Base-by-base conservation (phyloP, 2,329 filamentous ascomycete species). In the Aureobasidium pullulans region DNA sequence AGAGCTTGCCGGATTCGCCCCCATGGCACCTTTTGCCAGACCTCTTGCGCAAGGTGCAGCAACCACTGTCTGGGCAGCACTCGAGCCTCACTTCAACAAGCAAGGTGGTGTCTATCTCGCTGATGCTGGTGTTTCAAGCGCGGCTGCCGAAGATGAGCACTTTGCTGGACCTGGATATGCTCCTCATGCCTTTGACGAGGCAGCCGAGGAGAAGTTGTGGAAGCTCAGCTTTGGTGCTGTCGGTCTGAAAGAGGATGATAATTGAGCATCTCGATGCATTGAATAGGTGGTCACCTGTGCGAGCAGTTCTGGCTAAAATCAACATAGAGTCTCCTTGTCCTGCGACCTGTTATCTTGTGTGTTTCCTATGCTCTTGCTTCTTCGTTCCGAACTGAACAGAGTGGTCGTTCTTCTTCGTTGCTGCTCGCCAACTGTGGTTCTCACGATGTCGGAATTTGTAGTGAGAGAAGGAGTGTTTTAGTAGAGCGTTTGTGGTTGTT, bases 11-110 rank as follows among this genome's bases (percentile, higher is more conserved):
- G 36, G 15, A 13, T 40, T 59, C 13, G 48, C 50, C 8, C 34
- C 37, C 46, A n/a, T 37, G n/a, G 53, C 40, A 31, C 39, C 32
- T n/a, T 52, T 59, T 13, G 43, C 32, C 1, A 61, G 58, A 44
- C 37, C 59, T 59, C 46, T 70, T 1, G 70, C 68, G n/a, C 79
- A 81, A 63, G 80, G 79, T 4, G 79, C 79, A 11, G 77, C 79
- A 0, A 81, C 79, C 11, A 71, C 71, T 5, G 71, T 79, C 1
- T 78, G 72, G 71, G 78, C 76, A 1, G 79, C 76, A 0, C 64
- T 77, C 1, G 71, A 66, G 1, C 72, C 69, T 60, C 71, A 71
- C 16, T 75, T 72, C 68, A 75, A 80, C 66, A 75, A 71, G 1
- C 74, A 70, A 57, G 80, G 78, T 1, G 78, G 77, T 3, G 71